phyloP scores from a whole-genome alignment of 495 filamentous ascomycete species.

The Emericellopsis terricola region DNA sequence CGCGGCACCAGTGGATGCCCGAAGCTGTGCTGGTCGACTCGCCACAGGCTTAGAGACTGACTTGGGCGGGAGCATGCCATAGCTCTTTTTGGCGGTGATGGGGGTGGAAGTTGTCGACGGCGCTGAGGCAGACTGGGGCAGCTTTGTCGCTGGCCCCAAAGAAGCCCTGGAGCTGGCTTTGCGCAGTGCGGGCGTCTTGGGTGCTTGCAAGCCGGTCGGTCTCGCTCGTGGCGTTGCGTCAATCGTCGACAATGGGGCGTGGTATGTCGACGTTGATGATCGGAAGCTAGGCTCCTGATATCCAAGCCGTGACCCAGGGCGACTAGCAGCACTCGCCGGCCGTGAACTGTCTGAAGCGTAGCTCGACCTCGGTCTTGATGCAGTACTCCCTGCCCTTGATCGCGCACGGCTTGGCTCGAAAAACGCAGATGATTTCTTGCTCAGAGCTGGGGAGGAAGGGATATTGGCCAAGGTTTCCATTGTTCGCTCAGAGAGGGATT shows the following conservation, averaged over 20 bases:
- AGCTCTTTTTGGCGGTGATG: conserved; percentile 20
- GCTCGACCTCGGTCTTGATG: conserved; percentile 2
- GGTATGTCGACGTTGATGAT: conserved; percentile 15
- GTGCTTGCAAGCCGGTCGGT: conserved; percentile 9
- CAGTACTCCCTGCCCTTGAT: neutral
- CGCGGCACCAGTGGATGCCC: conserved; percentile 35
- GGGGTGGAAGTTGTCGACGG: conserved; percentile 16
- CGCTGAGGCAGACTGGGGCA: conserved; percentile 6
- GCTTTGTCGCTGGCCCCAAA: conserved; percentile 6
- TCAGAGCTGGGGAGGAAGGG: conserved; percentile 26
- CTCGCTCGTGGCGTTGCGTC: conserved; percentile 15
- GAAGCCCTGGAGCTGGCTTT: conserved; percentile 2
- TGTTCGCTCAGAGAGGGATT: conserved; percentile 26
- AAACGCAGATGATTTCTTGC: conserved; percentile 16
- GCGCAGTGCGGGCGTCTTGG: conserved; percentile 7
- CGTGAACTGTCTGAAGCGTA: conserved; percentile 2
- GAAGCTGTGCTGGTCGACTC: conserved; percentile 29
- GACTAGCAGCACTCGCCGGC: conserved; percentile 17
- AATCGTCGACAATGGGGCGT: conserved; percentile 16
- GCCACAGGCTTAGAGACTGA: conserved; percentile 31
- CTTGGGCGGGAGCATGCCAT: conserved; percentile 13
- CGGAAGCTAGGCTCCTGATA: conserved; percentile 13
- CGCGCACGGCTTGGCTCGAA: conserved; percentile 10
- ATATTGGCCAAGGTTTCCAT: conserved; percentile 28
- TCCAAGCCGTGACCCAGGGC: conserved; percentile 21